phyloP scores from a whole-genome alignment of 2,329 filamentous ascomycete genomes.

The Aspergillus chevalieri region DNA sequence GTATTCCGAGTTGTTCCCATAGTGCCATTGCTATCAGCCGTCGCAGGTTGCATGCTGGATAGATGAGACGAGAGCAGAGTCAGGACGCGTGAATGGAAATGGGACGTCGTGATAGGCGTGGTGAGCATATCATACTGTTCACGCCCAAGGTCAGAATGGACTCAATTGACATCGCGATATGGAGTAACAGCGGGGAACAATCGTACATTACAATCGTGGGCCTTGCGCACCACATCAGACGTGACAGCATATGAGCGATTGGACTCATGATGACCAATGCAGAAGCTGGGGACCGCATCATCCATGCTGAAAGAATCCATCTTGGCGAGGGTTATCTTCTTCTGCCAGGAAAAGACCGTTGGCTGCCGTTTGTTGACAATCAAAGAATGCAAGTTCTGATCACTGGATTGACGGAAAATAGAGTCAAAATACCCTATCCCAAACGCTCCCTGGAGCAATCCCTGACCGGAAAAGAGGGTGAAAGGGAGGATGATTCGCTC shows the following conservation, averaged over 20 bases:
- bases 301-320: constrained; percentile 23
- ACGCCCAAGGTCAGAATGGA: constrained; percentile 4
- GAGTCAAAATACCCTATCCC: background rate
- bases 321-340: background rate
- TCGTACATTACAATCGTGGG: constrained; percentile 52
- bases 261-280: constrained; percentile 57
- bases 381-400: background rate
- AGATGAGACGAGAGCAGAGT: constrained; percentile 48
- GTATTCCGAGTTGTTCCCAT: constrained; percentile 37
- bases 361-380: background rate
- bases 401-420: background rate
- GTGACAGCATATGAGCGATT: constrained; percentile 46
- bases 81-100: constrained; percentile 56
- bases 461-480: constrained; percentile 1
- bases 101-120: constrained; percentile 54
- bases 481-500: background rate
- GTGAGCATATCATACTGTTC: constrained; percentile 60
- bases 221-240: constrained; percentile 46
- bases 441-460: constrained; percentile 2
- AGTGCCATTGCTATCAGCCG: constrained; percentile 31
- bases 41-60: constrained; percentile 35
- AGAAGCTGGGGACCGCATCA: constrained; percentile 45
- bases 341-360: background rate
- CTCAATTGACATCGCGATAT: background rate
- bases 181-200: constrained; percentile 1